phyloP scores from a whole-genome alignment of 495 filamentous ascomycete genomes.

The Jackrogersella multiformis region DNA sequence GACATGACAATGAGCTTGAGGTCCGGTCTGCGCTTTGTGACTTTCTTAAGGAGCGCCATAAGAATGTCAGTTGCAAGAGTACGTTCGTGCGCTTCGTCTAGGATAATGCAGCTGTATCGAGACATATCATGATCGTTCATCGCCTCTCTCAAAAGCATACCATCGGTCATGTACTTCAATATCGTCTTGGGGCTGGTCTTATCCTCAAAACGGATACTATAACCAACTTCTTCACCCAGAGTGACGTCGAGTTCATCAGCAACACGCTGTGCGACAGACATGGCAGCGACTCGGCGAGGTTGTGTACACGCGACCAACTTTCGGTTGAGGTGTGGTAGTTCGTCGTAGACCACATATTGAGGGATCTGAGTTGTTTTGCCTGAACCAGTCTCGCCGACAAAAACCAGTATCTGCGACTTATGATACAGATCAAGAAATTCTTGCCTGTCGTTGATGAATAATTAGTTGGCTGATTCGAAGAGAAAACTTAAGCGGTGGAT shows the following conservation, averaged over 20 bases:
- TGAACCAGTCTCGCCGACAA: slow-evolving; percentile 99
- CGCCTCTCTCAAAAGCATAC: slow-evolving; percentile 97
- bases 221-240: slow-evolving; percentile 95
- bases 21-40: slow-evolving; percentile 79
- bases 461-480: neutral
- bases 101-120: slow-evolving; percentile 96
- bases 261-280: slow-evolving; percentile 99
- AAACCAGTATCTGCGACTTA: slow-evolving; percentile 91
- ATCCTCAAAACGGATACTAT: slow-evolving; percentile 99
- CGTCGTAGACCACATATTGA: slow-evolving; percentile 97
- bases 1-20: slow-evolving; percentile 99
- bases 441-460: slow-evolving; percentile 64
- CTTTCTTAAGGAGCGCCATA: slow-evolving; percentile 93
- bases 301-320: slow-evolving; percentile 98
- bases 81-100: slow-evolving; percentile 97
- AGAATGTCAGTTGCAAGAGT: slow-evolving; percentile 95
- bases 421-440: slow-evolving; percentile 95
- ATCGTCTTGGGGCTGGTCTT: slow-evolving; percentile 89
- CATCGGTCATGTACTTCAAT: slow-evolving; percentile 99
- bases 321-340: slow-evolving; percentile 81
- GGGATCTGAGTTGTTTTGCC: slow-evolving; percentile 99
- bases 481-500: neutral
- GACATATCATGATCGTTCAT: slow-evolving; percentile 95
- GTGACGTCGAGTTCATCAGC: slow-evolving; percentile 95
- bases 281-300: slow-evolving; percentile 95